Conservation (phyloP, 345 rosid species). For the Noccaea bulbosa region DNA sequence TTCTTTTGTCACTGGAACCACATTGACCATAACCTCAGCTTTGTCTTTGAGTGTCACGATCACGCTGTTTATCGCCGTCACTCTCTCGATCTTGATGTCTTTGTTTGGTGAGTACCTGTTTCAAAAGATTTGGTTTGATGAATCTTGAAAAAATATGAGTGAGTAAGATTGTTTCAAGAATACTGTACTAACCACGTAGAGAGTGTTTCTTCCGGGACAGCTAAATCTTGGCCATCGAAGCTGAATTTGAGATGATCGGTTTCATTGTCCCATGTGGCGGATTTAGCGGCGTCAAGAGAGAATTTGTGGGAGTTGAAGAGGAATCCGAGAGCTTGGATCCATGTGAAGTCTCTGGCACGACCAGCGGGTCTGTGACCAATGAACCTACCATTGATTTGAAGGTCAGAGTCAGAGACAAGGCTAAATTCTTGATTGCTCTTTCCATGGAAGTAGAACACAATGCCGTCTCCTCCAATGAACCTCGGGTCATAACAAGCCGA, state of each 20-base stretch:
- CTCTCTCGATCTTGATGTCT: conserved; percentile 61
- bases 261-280: conserved; percentile 58
- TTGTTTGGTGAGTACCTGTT: conserved; percentile 48
- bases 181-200: conserved; percentile 55
- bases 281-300: conserved; percentile 62
- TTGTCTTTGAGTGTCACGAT: conserved; percentile 49
- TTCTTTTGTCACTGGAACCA: conserved; percentile 72
- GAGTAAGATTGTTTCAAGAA: not conserved
- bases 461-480: conserved; percentile 63
- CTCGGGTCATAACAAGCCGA: conserved; percentile 63
- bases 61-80: conserved; percentile 56
- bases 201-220: conserved; percentile 53
- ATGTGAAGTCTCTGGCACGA: conserved; percentile 57
- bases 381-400: conserved; percentile 60
- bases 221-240: conserved; percentile 54
- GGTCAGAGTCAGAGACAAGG: conserved; percentile 56
- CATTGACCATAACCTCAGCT: conserved; percentile 62
- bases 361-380: conserved; percentile 59
- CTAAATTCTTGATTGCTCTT: conserved; percentile 56
- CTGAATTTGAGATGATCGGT: conserved; percentile 60
- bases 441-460: conserved; percentile 68
- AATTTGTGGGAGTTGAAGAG: conserved; percentile 53
- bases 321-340: conserved; percentile 62
- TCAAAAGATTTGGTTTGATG: not conserved
- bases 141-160: not conserved